A percentile compares a stretch with the other conserved stretches of the same genome.
phyloP scores from a whole-genome alignment of 257 asterid species.

The Apocynum venetum region DNA sequence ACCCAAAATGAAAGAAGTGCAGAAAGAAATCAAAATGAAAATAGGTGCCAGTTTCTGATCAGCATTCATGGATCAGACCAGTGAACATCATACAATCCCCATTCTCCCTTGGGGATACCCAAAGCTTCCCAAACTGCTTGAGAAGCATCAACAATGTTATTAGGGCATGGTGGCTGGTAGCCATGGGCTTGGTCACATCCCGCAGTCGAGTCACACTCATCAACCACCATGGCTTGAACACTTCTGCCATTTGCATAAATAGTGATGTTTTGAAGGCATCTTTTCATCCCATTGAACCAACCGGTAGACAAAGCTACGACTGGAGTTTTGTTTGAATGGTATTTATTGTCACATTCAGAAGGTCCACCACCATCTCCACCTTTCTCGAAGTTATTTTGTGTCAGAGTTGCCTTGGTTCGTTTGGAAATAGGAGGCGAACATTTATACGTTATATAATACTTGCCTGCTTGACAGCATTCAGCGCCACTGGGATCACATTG shows the following conservation, averaged over 20 bases:
- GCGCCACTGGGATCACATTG: constrained; percentile 3
- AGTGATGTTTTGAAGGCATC: constrained; percentile 23
- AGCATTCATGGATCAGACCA: constrained; percentile 28
- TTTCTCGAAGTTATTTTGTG: constrained; percentile 17
- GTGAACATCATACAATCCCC: constrained; percentile 28
- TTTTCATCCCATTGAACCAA: constrained; percentile 18
- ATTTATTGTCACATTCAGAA: constrained; percentile 25
- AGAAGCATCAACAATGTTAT: constrained; percentile 32
- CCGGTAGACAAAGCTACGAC: constrained; percentile 26
- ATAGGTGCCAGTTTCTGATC: background rate
- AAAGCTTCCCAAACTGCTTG: constrained; percentile 36
- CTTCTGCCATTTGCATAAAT: constrained; percentile 20
- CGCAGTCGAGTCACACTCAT: constrained; percentile 26
- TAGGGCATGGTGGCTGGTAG: constrained; percentile 31
- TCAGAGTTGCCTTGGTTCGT: constrained; percentile 19
- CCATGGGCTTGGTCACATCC: constrained; percentile 16
- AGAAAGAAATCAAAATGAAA: background rate
- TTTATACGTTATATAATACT: constrained; percentile 1
- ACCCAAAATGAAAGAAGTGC: background rate
- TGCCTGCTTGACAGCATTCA: constrained; percentile 12
- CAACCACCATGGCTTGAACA: constrained; percentile 28
- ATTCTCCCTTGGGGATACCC: constrained; percentile 20
- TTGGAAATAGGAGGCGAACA: constrained; percentile 25
- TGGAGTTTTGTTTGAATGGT: constrained; percentile 20
- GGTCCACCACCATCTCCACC: constrained; percentile 29